These are phyloP conservation scores for Ambrosiella beaveri DNA, from an alignment of 2,329 filamentous ascomycete species.

Conservation along the genomic window DNA sequence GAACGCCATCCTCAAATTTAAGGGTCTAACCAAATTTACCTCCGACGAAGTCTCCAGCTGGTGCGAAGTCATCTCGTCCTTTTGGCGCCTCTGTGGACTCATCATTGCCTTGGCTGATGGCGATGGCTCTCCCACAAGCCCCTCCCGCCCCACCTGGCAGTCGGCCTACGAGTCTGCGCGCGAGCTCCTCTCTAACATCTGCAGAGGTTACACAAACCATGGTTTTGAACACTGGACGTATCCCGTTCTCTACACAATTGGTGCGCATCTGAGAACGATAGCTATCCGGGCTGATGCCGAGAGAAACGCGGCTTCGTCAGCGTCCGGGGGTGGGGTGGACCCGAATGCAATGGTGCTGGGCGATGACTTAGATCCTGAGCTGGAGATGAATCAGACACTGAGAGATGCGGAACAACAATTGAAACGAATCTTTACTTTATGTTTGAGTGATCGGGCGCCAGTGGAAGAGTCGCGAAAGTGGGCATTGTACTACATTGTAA, in stretches of 20 bases:
- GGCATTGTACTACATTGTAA: constrained; percentile 91
- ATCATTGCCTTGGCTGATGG: constrained; percentile 49
- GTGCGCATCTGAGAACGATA: constrained; percentile 72
- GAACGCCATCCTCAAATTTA: constrained; percentile 49
- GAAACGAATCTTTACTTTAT: constrained; percentile 82
- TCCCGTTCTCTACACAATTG: constrained; percentile 72
- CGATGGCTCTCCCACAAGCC: constrained; percentile 18
- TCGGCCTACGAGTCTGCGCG: constrained; percentile 81
- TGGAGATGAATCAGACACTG: constrained; percentile 65
- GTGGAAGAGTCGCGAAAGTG: constrained; percentile 88
- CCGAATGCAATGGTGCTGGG: constrained; percentile 30
- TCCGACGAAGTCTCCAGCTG: constrained; percentile 61
- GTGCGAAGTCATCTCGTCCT: constrained; percentile 67
- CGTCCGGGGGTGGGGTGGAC: constrained; percentile 21
- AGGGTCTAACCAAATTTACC: constrained; percentile 35
- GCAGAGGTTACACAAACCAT: constrained; percentile 62
- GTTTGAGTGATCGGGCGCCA: constrained; percentile 69
- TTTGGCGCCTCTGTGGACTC: constrained; percentile 68
- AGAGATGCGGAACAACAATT: constrained; percentile 82
- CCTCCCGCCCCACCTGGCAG: constrained; percentile 33
- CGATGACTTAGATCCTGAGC: constrained; percentile 65
- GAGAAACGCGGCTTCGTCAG: constrained; percentile 24
- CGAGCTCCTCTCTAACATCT: constrained; percentile 57
- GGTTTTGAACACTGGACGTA: constrained; percentile 82
- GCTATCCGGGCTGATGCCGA: constrained; percentile 81